Evolutionary conservation across 306 rosid genomes (phyloP).

Genomic region (Spatholobus suberectus): DNA sequence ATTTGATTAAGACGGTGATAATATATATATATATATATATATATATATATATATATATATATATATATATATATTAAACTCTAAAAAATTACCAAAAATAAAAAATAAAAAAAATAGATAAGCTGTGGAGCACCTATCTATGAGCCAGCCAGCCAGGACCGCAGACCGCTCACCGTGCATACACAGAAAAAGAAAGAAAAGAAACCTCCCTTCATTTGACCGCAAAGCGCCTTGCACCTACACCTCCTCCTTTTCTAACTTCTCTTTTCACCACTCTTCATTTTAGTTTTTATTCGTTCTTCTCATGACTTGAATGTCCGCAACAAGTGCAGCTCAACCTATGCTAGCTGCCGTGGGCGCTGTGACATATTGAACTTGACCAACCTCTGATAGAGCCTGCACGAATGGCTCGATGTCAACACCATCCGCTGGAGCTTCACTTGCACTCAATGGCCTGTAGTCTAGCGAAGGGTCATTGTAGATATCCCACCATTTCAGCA

Average conservation of each 20-base stretch:
- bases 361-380: constrained; percentile 51
- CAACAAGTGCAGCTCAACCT: not conserved
- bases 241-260: not conserved
- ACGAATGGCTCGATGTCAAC: constrained; percentile 53
- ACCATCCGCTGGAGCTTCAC: not conserved
- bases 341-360: constrained; percentile 77
- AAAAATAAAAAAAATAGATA: no score
- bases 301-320: not conserved
- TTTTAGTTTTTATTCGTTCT: not conserved
- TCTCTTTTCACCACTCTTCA: no score
- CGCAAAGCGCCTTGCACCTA: not conserved
- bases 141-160: no score
- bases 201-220: not conserved
- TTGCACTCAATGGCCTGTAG: constrained; percentile 35
- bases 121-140: no score
- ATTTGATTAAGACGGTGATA: no score
- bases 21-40: no score
- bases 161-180: no score
- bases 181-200: no score
- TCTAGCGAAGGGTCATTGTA: constrained; percentile 65
- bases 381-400: constrained; percentile 59
- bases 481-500: constrained; percentile 79
- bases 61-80: no score
- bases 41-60: no score
- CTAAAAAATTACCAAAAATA: no score